These are phyloP conservation scores for Salisapilia sapeloensis DNA, from an alignment of 352 stramenopile genomes.

Conservation along the genomic window DNA sequence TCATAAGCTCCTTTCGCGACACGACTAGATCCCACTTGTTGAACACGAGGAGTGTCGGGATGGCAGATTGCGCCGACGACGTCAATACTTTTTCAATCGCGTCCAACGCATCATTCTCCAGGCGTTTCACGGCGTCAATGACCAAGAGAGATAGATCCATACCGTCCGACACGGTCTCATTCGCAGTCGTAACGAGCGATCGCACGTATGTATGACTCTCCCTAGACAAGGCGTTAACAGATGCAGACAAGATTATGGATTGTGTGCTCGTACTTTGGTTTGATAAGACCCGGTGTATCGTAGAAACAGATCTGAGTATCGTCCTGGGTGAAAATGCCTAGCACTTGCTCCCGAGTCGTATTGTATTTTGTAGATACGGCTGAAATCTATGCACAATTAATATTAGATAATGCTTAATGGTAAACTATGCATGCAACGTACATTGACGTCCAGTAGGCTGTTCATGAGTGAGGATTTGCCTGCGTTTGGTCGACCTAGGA, in stretches of 20 bases:
- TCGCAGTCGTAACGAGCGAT: slow-evolving; percentile 55
- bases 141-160: slow-evolving; percentile 79
- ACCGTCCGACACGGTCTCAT: slow-evolving; percentile 47
- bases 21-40: slow-evolving; percentile 71
- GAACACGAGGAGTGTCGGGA: slow-evolving; percentile 74
- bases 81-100: slow-evolving; percentile 65
- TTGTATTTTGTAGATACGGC: slow-evolving; percentile 82
- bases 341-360: slow-evolving; percentile 59
- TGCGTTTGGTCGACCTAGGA: slow-evolving; percentile 76
- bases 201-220: slow-evolving; percentile 70
- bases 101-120: slow-evolving; percentile 61
- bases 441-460: slow-evolving; percentile 49
- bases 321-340: slow-evolving; percentile 62
- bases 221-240: slow-evolving; percentile 6
- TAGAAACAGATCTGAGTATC: slow-evolving; percentile 72
- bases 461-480: slow-evolving; percentile 82
- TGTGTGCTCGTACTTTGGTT: slow-evolving; percentile 33
- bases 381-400: slow-evolving; percentile 21
- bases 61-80: slow-evolving; percentile 51
- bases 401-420: neutral
- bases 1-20: slow-evolving; percentile 22
- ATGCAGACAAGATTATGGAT: neutral
- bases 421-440: slow-evolving; percentile 3
- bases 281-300: slow-evolving; percentile 75
- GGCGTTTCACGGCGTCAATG: slow-evolving; percentile 67